These are phyloP conservation scores for Ophiostoma piceae DNA, from an alignment of 2,329 filamentous ascomycete genomes.

Conservation along the genomic window DNA sequence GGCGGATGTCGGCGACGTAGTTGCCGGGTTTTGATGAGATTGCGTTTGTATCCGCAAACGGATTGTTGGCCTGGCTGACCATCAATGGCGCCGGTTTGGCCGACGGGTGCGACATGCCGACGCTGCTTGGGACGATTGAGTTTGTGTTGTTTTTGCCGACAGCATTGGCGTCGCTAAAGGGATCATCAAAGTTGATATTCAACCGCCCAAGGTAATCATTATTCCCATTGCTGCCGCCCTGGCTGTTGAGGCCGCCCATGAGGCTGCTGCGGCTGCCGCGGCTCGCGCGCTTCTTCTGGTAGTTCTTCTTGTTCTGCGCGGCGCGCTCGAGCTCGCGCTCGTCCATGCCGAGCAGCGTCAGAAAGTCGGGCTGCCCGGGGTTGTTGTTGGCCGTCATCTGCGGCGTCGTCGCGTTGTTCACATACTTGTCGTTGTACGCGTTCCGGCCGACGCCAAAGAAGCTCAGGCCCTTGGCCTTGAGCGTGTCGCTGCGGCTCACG, in stretches of 20 bases:
- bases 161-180: slow-evolving; percentile 47
- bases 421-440: background rate
- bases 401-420: slow-evolving; percentile 31
- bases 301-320: slow-evolving; percentile 35
- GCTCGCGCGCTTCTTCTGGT: slow-evolving; percentile 25
- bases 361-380: slow-evolving; percentile 40
- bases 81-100: background rate
- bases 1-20: slow-evolving; percentile 46
- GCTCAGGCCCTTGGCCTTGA: background rate
- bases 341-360: slow-evolving; percentile 42
- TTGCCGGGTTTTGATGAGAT: slow-evolving; percentile 32
- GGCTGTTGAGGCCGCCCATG: slow-evolving; percentile 8
- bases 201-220: slow-evolving; percentile 29
- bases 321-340: slow-evolving; percentile 39
- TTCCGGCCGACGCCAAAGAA: background rate
- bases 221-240: slow-evolving; percentile 14
- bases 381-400: slow-evolving; percentile 26
- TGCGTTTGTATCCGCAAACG: slow-evolving; percentile 48
- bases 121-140: slow-evolving; percentile 33
- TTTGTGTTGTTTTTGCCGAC: slow-evolving; percentile 25
- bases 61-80: slow-evolving; percentile 37
- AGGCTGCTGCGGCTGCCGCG: slow-evolving; percentile 20
- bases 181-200: slow-evolving; percentile 32
- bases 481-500: background rate
- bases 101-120: background rate